Conservation (phyloP, 225 moss, liverwort and hornwort species). For the Bryum argenteum region DNA sequence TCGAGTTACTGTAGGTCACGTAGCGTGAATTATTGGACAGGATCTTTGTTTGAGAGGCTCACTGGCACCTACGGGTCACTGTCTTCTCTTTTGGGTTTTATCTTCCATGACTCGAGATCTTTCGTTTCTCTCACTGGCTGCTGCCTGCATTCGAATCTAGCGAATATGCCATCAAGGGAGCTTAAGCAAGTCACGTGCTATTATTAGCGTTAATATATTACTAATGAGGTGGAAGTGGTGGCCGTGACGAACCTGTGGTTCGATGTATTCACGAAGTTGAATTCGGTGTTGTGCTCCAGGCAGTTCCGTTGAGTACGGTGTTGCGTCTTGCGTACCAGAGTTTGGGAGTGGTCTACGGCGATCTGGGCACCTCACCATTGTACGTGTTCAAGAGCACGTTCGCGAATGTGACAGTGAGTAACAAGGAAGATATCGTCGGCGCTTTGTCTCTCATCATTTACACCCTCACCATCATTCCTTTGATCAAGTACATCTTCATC, state of each 20-base stretch:
- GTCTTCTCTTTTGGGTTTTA: too few species aligned
- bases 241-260: not conserved
- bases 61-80: too few species aligned
- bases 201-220: too few species aligned
- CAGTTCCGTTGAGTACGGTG: constrained; percentile 45
- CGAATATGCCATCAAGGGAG: not conserved
- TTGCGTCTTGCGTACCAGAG: constrained; percentile 79
- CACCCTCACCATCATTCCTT: constrained; percentile 70
- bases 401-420: constrained; percentile 34
- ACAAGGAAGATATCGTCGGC: constrained; percentile 60
- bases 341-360: constrained; percentile 91
- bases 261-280: not conserved
- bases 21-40: too few species aligned
- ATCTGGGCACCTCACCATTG: constrained; percentile 92
- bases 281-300: constrained; percentile 39
- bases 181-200: too few species aligned
- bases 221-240: not conserved
- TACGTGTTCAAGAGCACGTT: constrained; percentile 87
- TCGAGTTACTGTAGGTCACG: too few species aligned
- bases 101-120: not conserved
- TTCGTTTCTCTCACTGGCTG: constrained; percentile 5
- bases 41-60: too few species aligned
- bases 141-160: not conserved
- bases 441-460: constrained; percentile 87
- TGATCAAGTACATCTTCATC: constrained; percentile 83